Conservation (phyloP, 1,139 yeast species). For the Scheffersomyces segobiensis region DNA sequence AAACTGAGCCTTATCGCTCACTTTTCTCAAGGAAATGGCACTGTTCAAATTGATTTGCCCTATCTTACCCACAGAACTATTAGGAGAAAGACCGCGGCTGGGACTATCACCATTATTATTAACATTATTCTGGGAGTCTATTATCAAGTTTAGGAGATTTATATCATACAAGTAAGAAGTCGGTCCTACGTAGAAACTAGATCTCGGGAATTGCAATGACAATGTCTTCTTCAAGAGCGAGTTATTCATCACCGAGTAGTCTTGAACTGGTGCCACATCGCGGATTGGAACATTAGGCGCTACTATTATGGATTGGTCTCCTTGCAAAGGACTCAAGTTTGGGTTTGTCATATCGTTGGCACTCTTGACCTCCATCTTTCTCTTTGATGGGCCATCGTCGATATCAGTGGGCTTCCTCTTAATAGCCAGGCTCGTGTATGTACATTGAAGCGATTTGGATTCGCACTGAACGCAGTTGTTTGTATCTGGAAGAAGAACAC, state of each 20-base stretch:
- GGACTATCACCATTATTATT: background rate
- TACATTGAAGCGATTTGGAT: constrained; percentile 63
- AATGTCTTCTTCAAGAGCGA: constrained; percentile 45
- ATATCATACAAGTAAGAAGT: constrained; percentile 66
- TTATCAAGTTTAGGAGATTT: constrained; percentile 53
- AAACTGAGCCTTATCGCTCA: constrained; percentile 64
- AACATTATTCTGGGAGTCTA: constrained; percentile 37
- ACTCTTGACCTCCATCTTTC: constrained; percentile 1
- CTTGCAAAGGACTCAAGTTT: constrained; percentile 8
- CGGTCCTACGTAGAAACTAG: constrained; percentile 75
- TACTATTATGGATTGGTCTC: constrained; percentile 17
- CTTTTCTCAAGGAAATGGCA: constrained; percentile 63
- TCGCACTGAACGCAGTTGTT: constrained; percentile 70
- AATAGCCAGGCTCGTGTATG: constrained; percentile 41
- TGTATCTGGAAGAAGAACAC: constrained; percentile 60
- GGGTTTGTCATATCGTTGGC: constrained; percentile 4
- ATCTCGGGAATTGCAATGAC: constrained; percentile 67
- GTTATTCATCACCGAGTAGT: constrained; percentile 53
- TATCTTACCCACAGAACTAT: constrained; percentile 32
- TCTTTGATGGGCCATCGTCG: constrained; percentile 18
- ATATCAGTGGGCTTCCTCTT: constrained; percentile 30
- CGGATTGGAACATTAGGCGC: constrained; percentile 57
- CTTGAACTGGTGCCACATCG: constrained; percentile 56
- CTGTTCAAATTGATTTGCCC: constrained; percentile 67
- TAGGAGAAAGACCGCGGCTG: background rate